Conservation (phyloP, 2,329 filamentous ascomycete species). For the Venturia nashicola region DNA sequence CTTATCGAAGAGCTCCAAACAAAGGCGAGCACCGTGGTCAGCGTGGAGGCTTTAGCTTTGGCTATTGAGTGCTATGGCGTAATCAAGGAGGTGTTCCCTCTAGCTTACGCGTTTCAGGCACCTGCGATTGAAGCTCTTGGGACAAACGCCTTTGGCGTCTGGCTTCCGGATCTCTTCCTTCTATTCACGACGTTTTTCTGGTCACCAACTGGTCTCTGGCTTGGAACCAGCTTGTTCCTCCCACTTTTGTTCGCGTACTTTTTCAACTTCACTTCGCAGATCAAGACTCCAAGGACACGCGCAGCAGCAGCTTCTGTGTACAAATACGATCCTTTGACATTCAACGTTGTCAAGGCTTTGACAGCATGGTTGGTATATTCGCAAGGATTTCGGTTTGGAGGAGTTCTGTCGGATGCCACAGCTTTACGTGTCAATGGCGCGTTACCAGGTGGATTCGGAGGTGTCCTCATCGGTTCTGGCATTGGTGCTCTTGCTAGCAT, state of each 20-base stretch:
- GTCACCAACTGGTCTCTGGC: slow-evolving; percentile 68
- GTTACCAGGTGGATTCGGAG: slow-evolving; percentile 60
- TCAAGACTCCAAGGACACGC: slow-evolving; percentile 14
- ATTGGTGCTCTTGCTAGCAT: slow-evolving; percentile 58
- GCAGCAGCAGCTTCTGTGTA: slow-evolving; percentile 31
- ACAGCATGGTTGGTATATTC: slow-evolving; percentile 71
- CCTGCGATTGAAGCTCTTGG: slow-evolving; percentile 32
- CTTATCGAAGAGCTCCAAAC: slow-evolving; percentile 55
- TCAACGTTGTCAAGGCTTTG: slow-evolving; percentile 79
- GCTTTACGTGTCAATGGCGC: slow-evolving; percentile 52
- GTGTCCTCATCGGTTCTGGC: slow-evolving; percentile 54
- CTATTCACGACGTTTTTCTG: slow-evolving; percentile 71
- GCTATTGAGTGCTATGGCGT: slow-evolving; percentile 60
- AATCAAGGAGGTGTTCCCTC: slow-evolving; percentile 56
- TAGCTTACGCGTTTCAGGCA: slow-evolving; percentile 60
- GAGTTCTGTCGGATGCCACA: slow-evolving; percentile 46
- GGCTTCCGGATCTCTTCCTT: slow-evolving; percentile 69
- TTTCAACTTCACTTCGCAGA: slow-evolving; percentile 64
- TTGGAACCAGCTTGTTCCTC: slow-evolving; percentile 55
- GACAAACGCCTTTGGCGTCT: slow-evolving; percentile 48
- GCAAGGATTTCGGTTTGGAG: slow-evolving; percentile 50
- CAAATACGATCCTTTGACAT: slow-evolving; percentile 72
- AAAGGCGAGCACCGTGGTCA: slow-evolving; percentile 56
- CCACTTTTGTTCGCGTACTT: slow-evolving; percentile 72
- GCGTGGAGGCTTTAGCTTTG: slow-evolving; percentile 57